Base-by-base conservation (phyloP, 176 grass and related monocot genomes). In the Eremochloa ophiuroides region DNA sequence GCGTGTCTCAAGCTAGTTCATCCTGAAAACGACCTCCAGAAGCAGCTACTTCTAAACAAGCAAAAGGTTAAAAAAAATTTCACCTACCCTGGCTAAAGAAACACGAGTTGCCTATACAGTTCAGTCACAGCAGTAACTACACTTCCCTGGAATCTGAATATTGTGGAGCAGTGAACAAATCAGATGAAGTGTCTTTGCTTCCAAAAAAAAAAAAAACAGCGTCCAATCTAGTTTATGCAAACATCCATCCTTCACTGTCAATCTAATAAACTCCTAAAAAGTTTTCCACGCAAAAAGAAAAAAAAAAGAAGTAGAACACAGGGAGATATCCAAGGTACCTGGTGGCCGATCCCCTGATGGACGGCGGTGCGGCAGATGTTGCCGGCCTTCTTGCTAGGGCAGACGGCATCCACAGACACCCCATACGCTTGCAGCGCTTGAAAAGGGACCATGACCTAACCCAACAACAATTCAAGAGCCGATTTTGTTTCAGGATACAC, bases 361-460 rank as follows among this genome's bases (percentile, higher is more conserved):
- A 99, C 91, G 75, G 88, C 51, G 26, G 96, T 99, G 51, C 91
- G 96, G 85, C 96, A 99, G 47, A 89, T 33, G 60, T 99, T 80
- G 53, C 96, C 91, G 68, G 90, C 85, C 85, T 90, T 93, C 96
- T 95, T 99, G 56, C 96, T 85, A 9, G 96, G 96, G 79, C 96
- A 99, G 84, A 82, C 89, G 22, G 91, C 93, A n/a, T 95, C 91
- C 30, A 99, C 89, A 48, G 75, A 53, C 25, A 93, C 43, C 62
- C 96, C 96, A 40, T 91, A 99, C 67, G 96, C 96, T 80, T 95
- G 96, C 81, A 99, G 85, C 42, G 91, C 87, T 89, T 95, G 96
- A 80, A 95, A 99, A 38, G 96, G 96, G 27, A 99, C 90, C 96
- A 93, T 99, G 53, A 78, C 93, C 96, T 99, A 51, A 47, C 13